Evolutionary conservation across 192 early-diverging fungal species (phyloP), one percentile per base, ranked within the genome.

Genomic region (Chytriomyces confervae): DNA sequence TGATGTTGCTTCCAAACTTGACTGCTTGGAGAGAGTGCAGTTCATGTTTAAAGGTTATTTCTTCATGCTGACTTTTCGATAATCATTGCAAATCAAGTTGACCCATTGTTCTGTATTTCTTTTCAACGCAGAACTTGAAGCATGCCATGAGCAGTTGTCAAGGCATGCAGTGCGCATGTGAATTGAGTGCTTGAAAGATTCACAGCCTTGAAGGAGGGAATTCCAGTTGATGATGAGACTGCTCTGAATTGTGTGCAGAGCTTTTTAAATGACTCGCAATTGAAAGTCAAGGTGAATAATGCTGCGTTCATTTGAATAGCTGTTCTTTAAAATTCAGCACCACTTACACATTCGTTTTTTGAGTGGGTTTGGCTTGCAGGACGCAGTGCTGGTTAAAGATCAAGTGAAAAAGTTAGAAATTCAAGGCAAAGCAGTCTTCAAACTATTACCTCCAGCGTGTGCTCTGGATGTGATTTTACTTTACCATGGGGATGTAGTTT

Each of bases 31-130:
- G 6, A 76, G 66, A 29, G 11, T 76, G 29, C 74, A 76, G 43
- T 5, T 7, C 23, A 76, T 76, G 74, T 76, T 76, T 46, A 76
- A 76, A 27, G 74, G 74, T 76, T 18, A 53, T 53, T 53, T 53
- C 9, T 53, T 53, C 9, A 64, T 23, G 9, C 62, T 24, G 0
- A 64, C 62, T 11, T 64, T 23, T 24, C 9, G 62, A 13, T 13
- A 11, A n/a, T 27, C 36, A 27, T 9, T 46, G 10, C 45, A 10
- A n/a, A n/a, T n/a, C n/a, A n/a, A n/a, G n/a, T n/a, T 46, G 66
- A 46, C 11, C 66, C 1, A 5, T 6, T 3, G 66, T 45, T 44
- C 47, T 67, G 36, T 63, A 0, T 27, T 27, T 27, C 24, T 27
- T 11, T 45, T 29, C 69, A 53, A 9, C 45, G 13, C 24, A 76